Percentiles rank a stretch among this genome's conserved stretches.
Conservation (phyloP, 805 yeast genomes). For the Cyberlindnera japonica region DNA sequence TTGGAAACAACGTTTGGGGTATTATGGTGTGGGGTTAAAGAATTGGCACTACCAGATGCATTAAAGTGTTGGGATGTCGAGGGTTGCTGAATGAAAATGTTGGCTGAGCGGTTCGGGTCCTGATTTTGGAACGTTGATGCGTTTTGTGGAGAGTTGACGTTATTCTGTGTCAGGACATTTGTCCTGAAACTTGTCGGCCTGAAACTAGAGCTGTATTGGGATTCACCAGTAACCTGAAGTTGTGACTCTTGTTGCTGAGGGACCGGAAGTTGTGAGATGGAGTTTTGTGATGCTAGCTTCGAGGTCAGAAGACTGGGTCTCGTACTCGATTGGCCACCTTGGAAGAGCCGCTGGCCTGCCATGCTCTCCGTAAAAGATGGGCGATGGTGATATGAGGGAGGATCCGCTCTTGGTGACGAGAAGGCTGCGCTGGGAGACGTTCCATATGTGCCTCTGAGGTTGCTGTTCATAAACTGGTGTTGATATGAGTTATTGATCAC, state of each 20-base stretch:
- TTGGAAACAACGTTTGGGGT: slow-evolving; percentile 47
- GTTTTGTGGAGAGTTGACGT: slow-evolving; percentile 1
- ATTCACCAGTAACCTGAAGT: neutral
- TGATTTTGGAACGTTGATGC: slow-evolving; percentile 4
- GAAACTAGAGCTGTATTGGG: neutral
- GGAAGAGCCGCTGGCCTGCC: slow-evolving; percentile 9
- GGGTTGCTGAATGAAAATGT: slow-evolving; percentile 25
- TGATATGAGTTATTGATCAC: slow-evolving; percentile 16
- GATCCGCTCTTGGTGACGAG: slow-evolving; percentile 27
- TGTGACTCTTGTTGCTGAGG: slow-evolving; percentile 4
- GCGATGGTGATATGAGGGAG: slow-evolving; percentile 18
- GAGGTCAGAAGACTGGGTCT: slow-evolving; percentile 32
- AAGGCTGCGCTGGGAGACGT: slow-evolving; percentile 24
- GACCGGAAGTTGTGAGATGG: slow-evolving; percentile 13
- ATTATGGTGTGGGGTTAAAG: slow-evolving; percentile 39
- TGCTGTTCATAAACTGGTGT: slow-evolving; percentile 22
- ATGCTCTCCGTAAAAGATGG: slow-evolving; percentile 17
- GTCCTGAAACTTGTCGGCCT: slow-evolving; percentile 1
- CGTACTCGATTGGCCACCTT: slow-evolving; percentile 9
- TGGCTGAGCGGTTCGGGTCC: slow-evolving; percentile 21
- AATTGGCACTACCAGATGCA: slow-evolving; percentile 22
- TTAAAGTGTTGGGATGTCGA: slow-evolving; percentile 30
- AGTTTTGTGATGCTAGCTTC: slow-evolving; percentile 27
- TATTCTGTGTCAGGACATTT: neutral
- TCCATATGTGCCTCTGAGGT: slow-evolving; percentile 19